Evolutionary conservation across 192 early-diverging fungal genomes (phyloP), one percentile per base, ranked within the genome.

Genomic region (Pilobolus umbonatus): DNA sequence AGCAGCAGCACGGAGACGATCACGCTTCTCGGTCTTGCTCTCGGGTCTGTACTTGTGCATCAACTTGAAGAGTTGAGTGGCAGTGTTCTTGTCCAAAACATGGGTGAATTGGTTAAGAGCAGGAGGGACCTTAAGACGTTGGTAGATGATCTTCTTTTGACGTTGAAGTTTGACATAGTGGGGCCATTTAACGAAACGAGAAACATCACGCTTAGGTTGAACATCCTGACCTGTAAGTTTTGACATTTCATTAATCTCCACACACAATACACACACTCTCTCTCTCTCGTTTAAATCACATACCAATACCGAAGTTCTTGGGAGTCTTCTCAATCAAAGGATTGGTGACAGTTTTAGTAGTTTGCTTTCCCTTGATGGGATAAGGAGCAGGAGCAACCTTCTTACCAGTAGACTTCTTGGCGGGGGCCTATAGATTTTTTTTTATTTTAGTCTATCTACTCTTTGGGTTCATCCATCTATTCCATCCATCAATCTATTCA

Each of bases 81-180:
- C 96, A 68, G 91, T 96, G 89, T 96, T 98, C 86, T 94, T 94
- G 86, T 99, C 97, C 64, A 96, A 77, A 53, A 87, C 86, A 79
- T 94, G 87, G 71, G 91, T 88, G 89, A 99, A 99, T 85, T 99
- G 97, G 90, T 98, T 96, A 85, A 99, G 86, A 42, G 97, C 88
- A 21, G 97, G 97, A 61, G 97, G 97, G 35, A 99, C 97, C 92
- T 98, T 98, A 65, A 99, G 84, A 79, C 97, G 93, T 85, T 93
- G 90, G 71, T 89, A 83, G 58, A 99, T 84, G 80, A 99, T 93
- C 80, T 89, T 88, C 79, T 89, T 89, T 80, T 99, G 97, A 74
- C 97, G 90, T 83, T 99, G 97, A 61, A 98, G 92, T 61, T 91
- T 93, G 65, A 99, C 88, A 77, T 99, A 99, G 69, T 94, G 85